Evolutionary conservation across 192 early-diverging fungal genomes (phyloP).

Genomic region (Backusella luteola): DNA sequence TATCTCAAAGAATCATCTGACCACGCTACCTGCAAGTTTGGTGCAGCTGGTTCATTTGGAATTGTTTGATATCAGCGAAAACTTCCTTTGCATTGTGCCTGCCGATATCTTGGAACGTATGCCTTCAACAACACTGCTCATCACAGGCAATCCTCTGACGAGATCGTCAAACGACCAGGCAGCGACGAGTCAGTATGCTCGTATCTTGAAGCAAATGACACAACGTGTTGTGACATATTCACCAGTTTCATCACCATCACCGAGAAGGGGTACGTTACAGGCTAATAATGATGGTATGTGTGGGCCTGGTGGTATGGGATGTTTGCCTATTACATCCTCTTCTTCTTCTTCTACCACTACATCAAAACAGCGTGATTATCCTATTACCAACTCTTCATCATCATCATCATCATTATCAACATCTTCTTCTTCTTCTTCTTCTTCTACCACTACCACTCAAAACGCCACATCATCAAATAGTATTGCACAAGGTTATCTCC

Average conservation of each 20-base stretch:
- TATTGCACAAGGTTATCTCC: too few species aligned
- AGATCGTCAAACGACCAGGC: constrained; percentile 12
- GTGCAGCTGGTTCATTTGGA: constrained; percentile 26
- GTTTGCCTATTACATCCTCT: background rate
- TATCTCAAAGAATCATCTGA: constrained; percentile 38
- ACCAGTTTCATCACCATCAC: background rate
- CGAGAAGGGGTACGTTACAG: background rate
- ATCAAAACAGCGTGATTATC: background rate
- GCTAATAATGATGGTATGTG: constrained; percentile 5
- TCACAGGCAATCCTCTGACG: constrained; percentile 54
- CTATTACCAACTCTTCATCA: background rate
- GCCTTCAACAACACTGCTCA: constrained; percentile 43
- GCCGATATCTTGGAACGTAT: constrained; percentile 34
- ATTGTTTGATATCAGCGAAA: constrained; percentile 36
- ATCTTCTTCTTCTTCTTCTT: background rate
- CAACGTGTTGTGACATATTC: constrained; percentile 22
- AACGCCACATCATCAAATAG: too few species aligned
- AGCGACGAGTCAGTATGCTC: constrained; percentile 11
- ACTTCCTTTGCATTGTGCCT: constrained; percentile 36
- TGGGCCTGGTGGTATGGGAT: constrained; percentile 28
- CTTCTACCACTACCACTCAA: background rate
- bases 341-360: background rate
- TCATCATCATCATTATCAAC: background rate
- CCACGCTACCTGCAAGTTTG: constrained; percentile 28
- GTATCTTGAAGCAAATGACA: constrained; percentile 27